Base-by-base conservation (phyloP, 768 basidiomycete species). In the Boletus patriciae region DNA sequence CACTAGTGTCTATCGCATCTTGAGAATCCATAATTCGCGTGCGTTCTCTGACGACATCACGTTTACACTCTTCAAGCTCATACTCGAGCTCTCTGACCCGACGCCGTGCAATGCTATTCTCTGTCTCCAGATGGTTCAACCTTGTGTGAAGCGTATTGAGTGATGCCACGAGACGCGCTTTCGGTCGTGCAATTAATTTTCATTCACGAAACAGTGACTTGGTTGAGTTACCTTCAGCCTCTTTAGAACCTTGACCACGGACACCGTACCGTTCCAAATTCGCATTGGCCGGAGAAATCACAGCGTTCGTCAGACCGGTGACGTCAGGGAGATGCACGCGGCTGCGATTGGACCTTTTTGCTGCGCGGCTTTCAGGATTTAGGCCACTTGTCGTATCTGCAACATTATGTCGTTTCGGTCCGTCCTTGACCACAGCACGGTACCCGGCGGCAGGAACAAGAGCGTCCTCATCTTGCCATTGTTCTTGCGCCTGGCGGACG, bases 71-170 rank as follows among this genome's bases (percentile, higher is more conserved):
- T 59, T 96, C 92, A 7, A 97, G 78, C 68, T 96, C 94, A 52
- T 80, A 76, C 71, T 97, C 94, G 3, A 97, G 79, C 66, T 96
- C 94, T 37, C 85, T 76, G n/a, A 97, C 90, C 18, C 93, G 80
- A 25, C 89, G 78, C 2, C 91, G 80, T 6, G 92, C 93, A 10
- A 91, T 81, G 5, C 85, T 78, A 62, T 95, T 95, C 66, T 96
- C 91, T 0, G 83, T 80, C 63, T 94, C 90, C 4, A 95, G 80
- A 38, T 86, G 80, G 16, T 83, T 77, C 10, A 96, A 76, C 59
- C 89, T 86, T 29, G 78, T 73, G 60, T 89, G 92, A 12, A 90
- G 83, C 8, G 76, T 72, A 50, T 77, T 83, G 19, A 92, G 77
- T 4, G 83, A 86, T 6, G 80, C 78, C 8, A 86, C 64, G 1